phyloP scores from a whole-genome alignment of 257 asterid species.

The Henckelia pumila region DNA sequence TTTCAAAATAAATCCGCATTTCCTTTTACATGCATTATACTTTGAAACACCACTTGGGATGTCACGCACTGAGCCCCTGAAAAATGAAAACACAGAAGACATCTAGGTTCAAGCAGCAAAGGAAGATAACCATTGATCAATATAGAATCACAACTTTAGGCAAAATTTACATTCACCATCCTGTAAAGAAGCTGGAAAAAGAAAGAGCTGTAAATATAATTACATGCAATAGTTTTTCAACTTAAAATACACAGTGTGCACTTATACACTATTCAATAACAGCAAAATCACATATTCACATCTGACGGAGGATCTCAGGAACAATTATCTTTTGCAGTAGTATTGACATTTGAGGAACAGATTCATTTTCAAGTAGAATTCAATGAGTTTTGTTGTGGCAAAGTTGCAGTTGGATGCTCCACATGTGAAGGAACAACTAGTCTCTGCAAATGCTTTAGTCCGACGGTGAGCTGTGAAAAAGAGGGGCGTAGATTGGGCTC shows the following conservation, averaged over 20 bases:
- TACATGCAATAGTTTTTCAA: not conserved
- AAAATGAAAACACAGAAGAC: no score
- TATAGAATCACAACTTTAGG: not conserved
- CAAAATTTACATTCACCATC: not conserved
- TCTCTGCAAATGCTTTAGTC: slow-evolving; percentile 85
- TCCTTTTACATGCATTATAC: no score
- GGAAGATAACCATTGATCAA: no score
- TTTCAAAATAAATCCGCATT: no score
- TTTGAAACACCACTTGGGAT: no score
- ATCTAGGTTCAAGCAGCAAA: no score
- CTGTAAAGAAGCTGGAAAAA: not conserved
- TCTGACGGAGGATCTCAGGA: not conserved
- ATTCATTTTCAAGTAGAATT: slow-evolving; percentile 45
- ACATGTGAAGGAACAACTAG: slow-evolving; percentile 60
- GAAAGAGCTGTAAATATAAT: no score
- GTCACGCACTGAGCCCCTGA: no score
- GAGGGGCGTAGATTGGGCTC: slow-evolving; percentile 95
- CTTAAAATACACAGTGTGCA: not conserved
- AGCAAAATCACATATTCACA: not conserved
- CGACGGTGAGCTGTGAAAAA: slow-evolving; percentile 81
- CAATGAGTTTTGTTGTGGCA: slow-evolving; percentile 57
- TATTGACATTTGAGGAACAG: slow-evolving; percentile 24
- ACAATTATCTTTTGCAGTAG: slow-evolving; percentile 4
- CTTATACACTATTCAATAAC: no score
- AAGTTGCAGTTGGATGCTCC: slow-evolving; percentile 51